Conservation (phyloP, 352 stramenopile species). For the Globisporangium yorkense region DNA sequence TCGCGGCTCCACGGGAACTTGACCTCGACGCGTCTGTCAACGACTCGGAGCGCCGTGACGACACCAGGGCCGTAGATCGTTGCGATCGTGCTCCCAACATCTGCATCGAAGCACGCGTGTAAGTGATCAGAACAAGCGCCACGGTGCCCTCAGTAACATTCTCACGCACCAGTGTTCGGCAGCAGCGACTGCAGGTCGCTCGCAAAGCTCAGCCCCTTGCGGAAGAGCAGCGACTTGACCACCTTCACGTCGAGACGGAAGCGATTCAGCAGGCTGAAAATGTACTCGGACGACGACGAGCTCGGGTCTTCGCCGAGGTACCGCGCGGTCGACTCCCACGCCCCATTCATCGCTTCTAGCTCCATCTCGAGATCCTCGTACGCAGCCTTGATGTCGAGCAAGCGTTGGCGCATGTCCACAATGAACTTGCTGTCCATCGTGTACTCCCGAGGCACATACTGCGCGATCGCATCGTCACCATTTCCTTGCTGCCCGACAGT, state of each 20-base stretch:
- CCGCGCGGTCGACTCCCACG: conserved; percentile 54
- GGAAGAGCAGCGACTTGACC: conserved; percentile 50
- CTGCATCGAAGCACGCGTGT: conserved; percentile 11
- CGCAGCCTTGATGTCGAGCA: conserved; percentile 42
- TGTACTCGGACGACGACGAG: conserved; percentile 63
- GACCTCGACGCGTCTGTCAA: conserved; percentile 54
- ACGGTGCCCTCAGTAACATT: neutral
- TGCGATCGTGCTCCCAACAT: conserved; percentile 59
- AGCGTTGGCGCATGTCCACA: conserved; percentile 31
- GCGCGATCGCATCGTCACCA: neutral
- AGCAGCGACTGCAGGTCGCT: conserved; percentile 23
- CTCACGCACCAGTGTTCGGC: conserved; percentile 38
- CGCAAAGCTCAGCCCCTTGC: conserved; percentile 47
- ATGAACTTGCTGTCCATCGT: conserved; percentile 57
- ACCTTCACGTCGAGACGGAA: conserved; percentile 79
- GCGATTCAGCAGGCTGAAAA: conserved; percentile 57
- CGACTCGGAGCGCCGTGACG: conserved; percentile 50
- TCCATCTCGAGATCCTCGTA: conserved; percentile 67
- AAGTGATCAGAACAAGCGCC: neutral
- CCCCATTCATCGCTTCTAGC: conserved; percentile 46
- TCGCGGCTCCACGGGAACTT: conserved; percentile 65
- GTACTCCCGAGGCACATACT: conserved; percentile 43
- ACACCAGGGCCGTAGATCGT: conserved; percentile 58
- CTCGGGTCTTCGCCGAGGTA: conserved; percentile 65
- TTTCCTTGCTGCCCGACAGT: neutral